Evolutionary conservation across 192 early-diverging fungal genomes (phyloP), one percentile per base, ranked within the genome.

Genomic region (Paraglomus occultum): DNA sequence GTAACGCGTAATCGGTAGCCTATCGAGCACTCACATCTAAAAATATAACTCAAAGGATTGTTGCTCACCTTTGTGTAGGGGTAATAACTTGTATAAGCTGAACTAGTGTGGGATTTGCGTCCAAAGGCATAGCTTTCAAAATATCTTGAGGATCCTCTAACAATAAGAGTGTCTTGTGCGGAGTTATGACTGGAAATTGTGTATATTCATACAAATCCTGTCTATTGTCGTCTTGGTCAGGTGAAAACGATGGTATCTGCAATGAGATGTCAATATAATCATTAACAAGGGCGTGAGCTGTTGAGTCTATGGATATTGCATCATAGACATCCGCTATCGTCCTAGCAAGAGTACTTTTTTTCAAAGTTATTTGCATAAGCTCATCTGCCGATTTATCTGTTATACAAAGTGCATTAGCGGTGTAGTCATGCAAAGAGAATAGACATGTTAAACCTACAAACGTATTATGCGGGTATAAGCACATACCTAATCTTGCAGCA

Each of bases 21-120:
- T 31, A 31, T 31, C 31, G 31, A 31, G 3, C 3, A 31, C 31
- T 31, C 31, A 20, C 47, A 5, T 46, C 0, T 17, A 47, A 47
- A n/a, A 10, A n/a, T 22, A 49, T 10, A 20, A 39, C 45, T 49
- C n/a, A n/a, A n/a, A n/a, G n/a, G n/a, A n/a, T n/a, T n/a, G n/a
- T 2, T 40, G 10, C 70, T 61, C 76, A 90, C 89, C 85, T 83
- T 79, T 90, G 87, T 48, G 88, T 93, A 2, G 92, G 92, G 7
- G 90, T 91, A 11, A 93, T 82, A n/a, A 90, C 87, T 59, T 97
- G 92, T 31, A 98, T 86, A 47, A 98, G 75, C 44, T 94, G 91
- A 18, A 93, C 89, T 1, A 96, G 77, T n/a, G 95, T 88, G 1
- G 91, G 91, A 58, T 90, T 92, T 6, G 92, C 79, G 81, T 94